Evolutionary conservation across 2,329 filamentous ascomycete species (phyloP).

Genomic region (Chaetomiaceae sp.): DNA sequence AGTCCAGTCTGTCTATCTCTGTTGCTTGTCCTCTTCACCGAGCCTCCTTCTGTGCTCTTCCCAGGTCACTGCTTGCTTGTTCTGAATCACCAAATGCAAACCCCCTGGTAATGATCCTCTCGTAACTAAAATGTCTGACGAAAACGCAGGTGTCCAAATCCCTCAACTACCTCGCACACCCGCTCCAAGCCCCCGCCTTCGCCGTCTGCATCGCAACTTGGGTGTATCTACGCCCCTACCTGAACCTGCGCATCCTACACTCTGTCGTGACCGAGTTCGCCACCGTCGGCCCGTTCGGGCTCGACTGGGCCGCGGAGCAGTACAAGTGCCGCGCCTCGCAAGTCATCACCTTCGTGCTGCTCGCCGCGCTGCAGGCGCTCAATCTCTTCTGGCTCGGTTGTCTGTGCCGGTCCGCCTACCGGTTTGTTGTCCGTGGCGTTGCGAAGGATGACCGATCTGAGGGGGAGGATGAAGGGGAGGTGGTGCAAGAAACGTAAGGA

Average conservation of each 20-base stretch:
- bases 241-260: conserved; percentile 71
- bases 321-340: conserved; percentile 70
- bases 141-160: conserved; percentile 74
- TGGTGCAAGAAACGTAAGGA: too few species aligned
- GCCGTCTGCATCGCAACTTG: conserved; percentile 73
- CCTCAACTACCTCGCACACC: conserved; percentile 81
- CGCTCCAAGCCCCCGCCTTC: conserved; percentile 77
- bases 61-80: conserved; percentile 72
- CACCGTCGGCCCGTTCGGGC: conserved; percentile 65
- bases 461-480: conserved; percentile 36
- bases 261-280: conserved; percentile 69
- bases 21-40: conserved; percentile 79
- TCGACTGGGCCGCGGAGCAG: conserved; percentile 69
- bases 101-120: too few species aligned
- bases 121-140: background rate
- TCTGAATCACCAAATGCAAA: conserved; percentile 79
- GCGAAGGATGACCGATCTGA: conserved; percentile 68
- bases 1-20: conserved; percentile 29
- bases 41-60: conserved; percentile 80
- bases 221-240: conserved; percentile 84
- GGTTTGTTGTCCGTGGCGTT: conserved; percentile 58
- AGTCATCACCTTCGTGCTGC: conserved; percentile 57
- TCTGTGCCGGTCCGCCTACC: conserved; percentile 67
- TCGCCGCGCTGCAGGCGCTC: conserved; percentile 63
- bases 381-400: conserved; percentile 79